Conservation (phyloP, 345 rosid species). For the Cardamine occulta region DNA sequence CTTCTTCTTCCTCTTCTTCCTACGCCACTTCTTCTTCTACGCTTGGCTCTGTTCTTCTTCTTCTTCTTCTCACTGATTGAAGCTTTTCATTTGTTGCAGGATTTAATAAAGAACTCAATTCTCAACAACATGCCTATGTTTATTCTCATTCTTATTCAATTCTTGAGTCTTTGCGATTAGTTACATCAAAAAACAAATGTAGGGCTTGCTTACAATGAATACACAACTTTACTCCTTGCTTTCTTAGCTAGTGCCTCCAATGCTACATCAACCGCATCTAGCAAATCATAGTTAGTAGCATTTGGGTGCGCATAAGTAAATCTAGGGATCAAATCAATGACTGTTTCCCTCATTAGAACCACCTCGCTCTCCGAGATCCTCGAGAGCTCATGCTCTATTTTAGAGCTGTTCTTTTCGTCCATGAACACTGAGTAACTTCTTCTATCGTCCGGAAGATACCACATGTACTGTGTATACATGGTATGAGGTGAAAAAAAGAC, state of each 20-base stretch:
- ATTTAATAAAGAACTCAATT: no score
- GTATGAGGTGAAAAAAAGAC: constrained; percentile 14
- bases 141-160: neutral
- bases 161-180: neutral
- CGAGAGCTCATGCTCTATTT: constrained; percentile 1
- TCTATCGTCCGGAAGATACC: constrained; percentile 15
- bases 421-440: constrained; percentile 13
- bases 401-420: neutral
- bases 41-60: no score
- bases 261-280: constrained; percentile 39
- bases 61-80: no score
- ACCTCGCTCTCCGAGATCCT: neutral
- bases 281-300: constrained; percentile 13
- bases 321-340: constrained; percentile 33
- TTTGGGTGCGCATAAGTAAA: constrained; percentile 29
- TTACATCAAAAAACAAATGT: neutral
- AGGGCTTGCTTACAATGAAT: constrained; percentile 4
- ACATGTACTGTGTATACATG: constrained; percentile 19
- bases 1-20: no score
- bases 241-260: constrained; percentile 17
- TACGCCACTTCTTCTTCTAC: no score
- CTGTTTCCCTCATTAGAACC: constrained; percentile 17
- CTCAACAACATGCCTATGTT: neutral
- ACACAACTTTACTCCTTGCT: neutral
- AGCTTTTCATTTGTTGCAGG: no score